Percentiles rank a stretch among this genome's conserved stretches.
Conservation (phyloP, 2,329 filamentous ascomycete genomes). For the Penicillium sp. region DNA sequence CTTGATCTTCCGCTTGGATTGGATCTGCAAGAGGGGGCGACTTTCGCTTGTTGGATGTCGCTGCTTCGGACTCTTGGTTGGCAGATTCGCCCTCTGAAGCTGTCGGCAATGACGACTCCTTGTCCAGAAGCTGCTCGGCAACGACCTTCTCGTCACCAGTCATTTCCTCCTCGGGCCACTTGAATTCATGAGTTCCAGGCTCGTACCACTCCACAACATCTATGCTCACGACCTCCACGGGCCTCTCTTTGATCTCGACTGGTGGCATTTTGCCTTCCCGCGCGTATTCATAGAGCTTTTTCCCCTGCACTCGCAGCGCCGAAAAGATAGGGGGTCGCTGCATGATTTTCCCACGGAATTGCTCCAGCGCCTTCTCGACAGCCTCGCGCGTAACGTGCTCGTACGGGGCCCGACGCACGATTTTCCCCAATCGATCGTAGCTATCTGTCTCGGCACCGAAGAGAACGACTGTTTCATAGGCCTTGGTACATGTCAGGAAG, state of each 20-base stretch:
- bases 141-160: constrained; percentile 68
- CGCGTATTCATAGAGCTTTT: constrained; percentile 93
- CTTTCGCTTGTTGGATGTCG: constrained; percentile 32
- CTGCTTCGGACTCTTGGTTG: background rate
- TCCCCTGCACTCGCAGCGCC: constrained; percentile 86
- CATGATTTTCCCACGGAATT: constrained; percentile 76
- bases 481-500: constrained; percentile 86
- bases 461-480: constrained; percentile 81
- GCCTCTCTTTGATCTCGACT: constrained; percentile 72
- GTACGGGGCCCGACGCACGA: constrained; percentile 70
- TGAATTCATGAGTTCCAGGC: constrained; percentile 71
- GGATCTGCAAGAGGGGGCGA: constrained; percentile 28
- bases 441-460: constrained; percentile 92
- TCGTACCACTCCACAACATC: constrained; percentile 81
- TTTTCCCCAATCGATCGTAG: constrained; percentile 81
- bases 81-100: constrained; percentile 29
- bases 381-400: constrained; percentile 73
- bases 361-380: constrained; percentile 69
- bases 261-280: constrained; percentile 83
- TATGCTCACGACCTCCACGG: constrained; percentile 71
- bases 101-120: constrained; percentile 29
- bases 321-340: constrained; percentile 92
- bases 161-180: constrained; percentile 76
- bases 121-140: constrained; percentile 59
- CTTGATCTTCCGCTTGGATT: constrained; percentile 14